Percentiles rank a stretch among this genome's conserved stretches.
phyloP scores from a whole-genome alignment of 805 yeast species.

The Ogataea saltuana region DNA sequence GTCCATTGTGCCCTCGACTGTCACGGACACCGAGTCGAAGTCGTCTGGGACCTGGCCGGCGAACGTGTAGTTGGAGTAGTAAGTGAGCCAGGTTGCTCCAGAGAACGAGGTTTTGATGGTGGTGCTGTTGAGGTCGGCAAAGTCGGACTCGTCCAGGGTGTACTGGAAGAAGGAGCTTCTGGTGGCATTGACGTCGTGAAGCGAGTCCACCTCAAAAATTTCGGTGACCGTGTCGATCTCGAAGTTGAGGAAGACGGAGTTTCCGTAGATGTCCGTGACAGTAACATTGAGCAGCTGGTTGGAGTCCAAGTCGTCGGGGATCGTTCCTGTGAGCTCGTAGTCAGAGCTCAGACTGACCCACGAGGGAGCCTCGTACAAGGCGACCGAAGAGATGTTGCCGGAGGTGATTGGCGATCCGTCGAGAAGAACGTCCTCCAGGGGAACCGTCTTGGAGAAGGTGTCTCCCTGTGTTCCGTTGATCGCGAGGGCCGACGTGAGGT shows the following conservation, averaged over 20 bases:
- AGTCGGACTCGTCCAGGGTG: conserved; percentile 52
- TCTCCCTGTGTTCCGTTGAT: conserved; percentile 71
- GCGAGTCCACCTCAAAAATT: conserved; percentile 53
- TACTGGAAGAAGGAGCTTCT: conserved; percentile 60
- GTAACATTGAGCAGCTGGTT: conserved; percentile 50
- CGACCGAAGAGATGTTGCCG: conserved; percentile 56
- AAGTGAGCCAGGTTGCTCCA: conserved; percentile 64
- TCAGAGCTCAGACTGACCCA: conserved; percentile 51
- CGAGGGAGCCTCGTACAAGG: conserved; percentile 53
- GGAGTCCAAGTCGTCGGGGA: conserved; percentile 50
- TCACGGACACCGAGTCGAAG: conserved; percentile 43
- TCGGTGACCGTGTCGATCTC: conserved; percentile 52
- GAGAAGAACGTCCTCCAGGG: conserved; percentile 60
- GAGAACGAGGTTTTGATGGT: conserved; percentile 46
- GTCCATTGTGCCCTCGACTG: conserved; percentile 42
- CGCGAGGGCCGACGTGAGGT: conserved; percentile 53
- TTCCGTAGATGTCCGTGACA: conserved; percentile 59
- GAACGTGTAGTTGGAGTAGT: conserved; percentile 60
- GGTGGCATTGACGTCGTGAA: conserved; percentile 69
- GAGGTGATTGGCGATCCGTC: conserved; percentile 55
- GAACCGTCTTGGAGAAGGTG: conserved; percentile 55
- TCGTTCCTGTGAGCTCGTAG: conserved; percentile 52
- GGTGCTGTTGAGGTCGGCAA: conserved; percentile 55
- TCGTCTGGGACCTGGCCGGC: conserved; percentile 63
- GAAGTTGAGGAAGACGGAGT: conserved; percentile 59